Evolutionary conservation across 345 rosid species (phyloP), one percentile per base, ranked within the genome.

Genomic region (Litchi chinensis): DNA sequence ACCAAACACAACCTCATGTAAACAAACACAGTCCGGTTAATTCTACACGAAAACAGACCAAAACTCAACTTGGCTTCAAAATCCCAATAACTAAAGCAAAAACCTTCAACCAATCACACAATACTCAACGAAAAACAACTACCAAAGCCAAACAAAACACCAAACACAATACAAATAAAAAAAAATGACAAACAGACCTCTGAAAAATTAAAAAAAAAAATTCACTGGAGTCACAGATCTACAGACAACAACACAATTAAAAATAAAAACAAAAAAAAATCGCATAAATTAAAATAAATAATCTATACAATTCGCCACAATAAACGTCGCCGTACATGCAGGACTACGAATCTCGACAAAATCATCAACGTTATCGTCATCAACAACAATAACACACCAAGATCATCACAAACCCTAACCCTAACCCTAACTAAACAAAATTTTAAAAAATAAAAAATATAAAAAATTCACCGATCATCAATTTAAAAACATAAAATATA

Each of bases 331-430:
- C 71, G 71, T 64, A 16, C 59, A 24, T 46, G 16, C 9, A 75
- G 28, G 37, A 70, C 21, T 32, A 39, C 24, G 8, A 22, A 37
- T 73, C 65, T 19, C 15, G 21, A 73, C 40, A 57, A 60, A 22
- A 22, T 60, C 16, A 60, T 60, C 22, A 5, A 22, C 26, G 32
- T 26, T 5, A n/a, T 16, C 59, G 18, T 12, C 59, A 24, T 40
- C 60, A 74, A 18, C 41, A 75, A 18, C 28, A 28, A 48, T 11
- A 46, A 3, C 10, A 46, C 12, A 46, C 0, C 52, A 26, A 64
- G 2, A 46, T 19, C 44, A 75, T 48, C 70, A 37, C 21, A 28
- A 75, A 48, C 71, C 71, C 48, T 62, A 75, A 74, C 71, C 71
- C 48, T 62, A 75, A 74, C 59, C 68, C 68, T 74, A 73, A 40